phyloP scores from a whole-genome alignment of 371 early-diverging fungal species.

The Syncephalastrum racemosum region DNA sequence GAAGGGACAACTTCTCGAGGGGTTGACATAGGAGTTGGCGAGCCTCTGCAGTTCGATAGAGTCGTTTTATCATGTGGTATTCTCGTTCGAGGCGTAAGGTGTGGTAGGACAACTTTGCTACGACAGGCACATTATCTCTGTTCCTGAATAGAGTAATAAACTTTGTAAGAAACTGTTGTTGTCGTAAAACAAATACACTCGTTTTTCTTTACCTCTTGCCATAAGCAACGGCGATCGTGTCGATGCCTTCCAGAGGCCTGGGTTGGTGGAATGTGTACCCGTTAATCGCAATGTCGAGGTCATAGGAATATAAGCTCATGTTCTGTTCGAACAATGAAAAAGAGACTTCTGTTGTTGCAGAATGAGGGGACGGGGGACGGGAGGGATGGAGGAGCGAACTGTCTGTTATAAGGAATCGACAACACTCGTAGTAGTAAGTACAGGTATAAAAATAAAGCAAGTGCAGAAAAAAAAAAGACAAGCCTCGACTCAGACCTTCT shows the following conservation, averaged over 20 bases:
- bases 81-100: constrained; percentile 45
- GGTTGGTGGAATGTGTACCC: constrained; percentile 37
- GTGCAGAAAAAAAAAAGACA: too few relatives aligned
- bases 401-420: too few relatives aligned
- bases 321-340: background rate
- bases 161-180: background rate
- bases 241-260: constrained; percentile 28
- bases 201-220: constrained; percentile 33
- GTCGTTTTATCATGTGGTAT: constrained; percentile 43
- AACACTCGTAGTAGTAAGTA: too few relatives aligned
- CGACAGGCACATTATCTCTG: constrained; percentile 36
- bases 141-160: constrained; percentile 17
- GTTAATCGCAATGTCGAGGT: constrained; percentile 21
- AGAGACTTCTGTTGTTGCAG: too few relatives aligned
- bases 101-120: constrained; percentile 49
- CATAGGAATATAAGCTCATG: constrained; percentile 21
- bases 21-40: constrained; percentile 36
- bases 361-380: too few relatives aligned
- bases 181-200: background rate
- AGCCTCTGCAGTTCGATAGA: constrained; percentile 31
- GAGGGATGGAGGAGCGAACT: too few relatives aligned
- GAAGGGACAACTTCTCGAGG: constrained; percentile 31
- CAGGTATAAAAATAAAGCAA: too few relatives aligned
- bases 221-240: constrained; percentile 37
- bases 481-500: too few relatives aligned